Evolutionary conservation across 192 early-diverging fungal genomes (phyloP), one percentile per base, ranked within the genome.

Genomic region (Dimargaris verticillata): DNA sequence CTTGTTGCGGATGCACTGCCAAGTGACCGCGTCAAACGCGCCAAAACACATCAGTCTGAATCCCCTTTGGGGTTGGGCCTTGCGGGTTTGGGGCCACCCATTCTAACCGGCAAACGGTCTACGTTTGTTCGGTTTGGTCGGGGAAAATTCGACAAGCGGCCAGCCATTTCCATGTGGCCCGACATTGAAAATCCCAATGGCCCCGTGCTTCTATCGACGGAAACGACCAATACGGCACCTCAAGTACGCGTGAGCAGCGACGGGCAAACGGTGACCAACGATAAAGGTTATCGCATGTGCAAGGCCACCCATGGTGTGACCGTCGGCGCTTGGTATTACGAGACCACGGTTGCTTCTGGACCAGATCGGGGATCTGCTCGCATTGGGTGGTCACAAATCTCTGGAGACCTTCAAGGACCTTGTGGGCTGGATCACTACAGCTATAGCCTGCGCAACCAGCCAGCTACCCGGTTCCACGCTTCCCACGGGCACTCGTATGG

Each of bases 301-400:
- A 89, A 89, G 67, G 79, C 85, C 14, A 78, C 79, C 5, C 85
- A 87, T 59, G 87, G 87, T 5, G 80, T 84, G 9, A 82, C 80
- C 66, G 73, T 79, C 43, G 85, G 85, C 10, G 73, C 76, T 9
- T 89, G 85, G 84, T 86, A 85, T 67, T 89, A 74, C 66, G 87
- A 89, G 66, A 75, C 73, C n/a, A 67, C 66, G 20, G 66, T 88
- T 11, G 63, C 72, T 28, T 65, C 68, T n/a, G n/a, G n/a, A n/a
- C n/a, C n/a, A n/a, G 72, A 78, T 43, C 66, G 71, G 52, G 82
- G 76, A 26, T 79, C 85, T 64, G 68, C 69, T 61, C 77, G 86
- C 12, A 78, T 89, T 26, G 87, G 87, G 5, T 89, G 81, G 81
- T 80, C 81, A 17, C 83, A 86, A 70, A 89, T 89, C 62, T 80